Evolutionary conservation across 345 rosid genomes (phyloP).

Genomic region (Brassica rapa): DNA sequence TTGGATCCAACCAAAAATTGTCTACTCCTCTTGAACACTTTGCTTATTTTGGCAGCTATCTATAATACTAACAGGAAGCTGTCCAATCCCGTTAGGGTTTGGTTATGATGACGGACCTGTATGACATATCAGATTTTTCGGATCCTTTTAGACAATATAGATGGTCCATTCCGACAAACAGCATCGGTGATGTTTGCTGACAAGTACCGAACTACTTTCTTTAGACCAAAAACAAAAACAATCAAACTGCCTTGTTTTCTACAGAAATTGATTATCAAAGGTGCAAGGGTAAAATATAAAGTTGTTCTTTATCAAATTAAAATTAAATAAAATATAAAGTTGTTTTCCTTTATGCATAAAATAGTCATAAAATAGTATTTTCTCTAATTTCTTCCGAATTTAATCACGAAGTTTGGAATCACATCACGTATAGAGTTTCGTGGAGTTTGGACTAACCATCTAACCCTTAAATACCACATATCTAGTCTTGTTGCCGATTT

Average conservation of each 20-base stretch:
- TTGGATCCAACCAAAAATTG: slow-evolving; percentile 26
- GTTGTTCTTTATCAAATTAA: not conserved
- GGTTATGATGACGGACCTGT: slow-evolving; percentile 32
- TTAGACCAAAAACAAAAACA: slow-evolving; percentile 14
- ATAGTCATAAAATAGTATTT: not conserved
- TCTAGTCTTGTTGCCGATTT: not conserved
- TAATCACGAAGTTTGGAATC: not conserved
- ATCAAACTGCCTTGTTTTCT: slow-evolving; percentile 9
- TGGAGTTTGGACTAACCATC: not conserved
- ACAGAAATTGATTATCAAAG: not conserved
- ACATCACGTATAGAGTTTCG: not conserved
- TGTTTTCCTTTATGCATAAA: not conserved
- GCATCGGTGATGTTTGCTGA: slow-evolving; percentile 37
- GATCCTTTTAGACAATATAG: slow-evolving; percentile 18
- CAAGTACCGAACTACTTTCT: slow-evolving; percentile 29
- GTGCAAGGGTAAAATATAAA: not conserved
- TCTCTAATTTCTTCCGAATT: not conserved
- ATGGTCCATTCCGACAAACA: slow-evolving; percentile 41
- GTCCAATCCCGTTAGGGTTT: slow-evolving; percentile 30
- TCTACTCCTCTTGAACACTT: slow-evolving; percentile 28
- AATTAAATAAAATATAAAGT: not conserved
- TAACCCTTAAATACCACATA: not conserved
- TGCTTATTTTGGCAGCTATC: slow-evolving; percentile 16
- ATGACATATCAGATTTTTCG: slow-evolving; percentile 23
- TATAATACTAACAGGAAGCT: slow-evolving; percentile 24